Evolutionary conservation across 1,139 yeast species (phyloP).

Genomic region (Hemisphaericaspora subhashii): DNA sequence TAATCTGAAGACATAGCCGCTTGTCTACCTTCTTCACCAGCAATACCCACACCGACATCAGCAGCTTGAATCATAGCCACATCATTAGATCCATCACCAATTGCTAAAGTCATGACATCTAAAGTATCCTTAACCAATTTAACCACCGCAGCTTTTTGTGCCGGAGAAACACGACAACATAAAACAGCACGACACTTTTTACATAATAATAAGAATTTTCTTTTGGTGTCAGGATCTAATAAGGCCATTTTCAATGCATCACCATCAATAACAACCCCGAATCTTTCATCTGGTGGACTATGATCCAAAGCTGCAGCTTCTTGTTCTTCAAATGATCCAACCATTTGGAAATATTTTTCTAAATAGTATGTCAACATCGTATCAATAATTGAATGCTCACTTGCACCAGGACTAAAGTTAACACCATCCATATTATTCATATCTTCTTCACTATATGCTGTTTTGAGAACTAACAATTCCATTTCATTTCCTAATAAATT

Average conservation of each 20-base stretch:
- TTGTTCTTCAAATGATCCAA: conserved; percentile 60
- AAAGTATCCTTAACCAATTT: conserved; percentile 83
- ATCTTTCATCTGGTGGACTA: conserved; percentile 71
- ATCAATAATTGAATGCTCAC: conserved; percentile 43
- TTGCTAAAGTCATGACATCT: conserved; percentile 78
- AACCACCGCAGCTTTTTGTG: conserved; percentile 95
- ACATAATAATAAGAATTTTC: conserved; percentile 80
- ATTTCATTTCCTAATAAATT: conserved; percentile 49
- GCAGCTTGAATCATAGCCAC: conserved; percentile 99
- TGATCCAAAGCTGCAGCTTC: conserved; percentile 69
- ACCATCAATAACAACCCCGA: conserved; percentile 90
- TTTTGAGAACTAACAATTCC: conserved; percentile 45
- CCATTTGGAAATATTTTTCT: conserved; percentile 58
- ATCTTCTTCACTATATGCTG: conserved; percentile 32
- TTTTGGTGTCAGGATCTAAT: conserved; percentile 49
- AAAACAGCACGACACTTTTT: conserved; percentile 93
- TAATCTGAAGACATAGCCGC: conserved; percentile 98
- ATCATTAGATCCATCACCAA: conserved; percentile 99
- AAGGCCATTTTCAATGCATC: conserved; percentile 80
- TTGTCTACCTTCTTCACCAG: conserved; percentile 98
- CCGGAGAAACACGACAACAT: conserved; percentile 96
- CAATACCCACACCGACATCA: conserved; percentile 96
- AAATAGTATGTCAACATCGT: conserved; percentile 61
- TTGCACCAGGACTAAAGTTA: conserved; percentile 27
- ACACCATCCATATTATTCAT: conserved; percentile 28